Conservation (phyloP, 2,329 filamentous ascomycete genomes). For the Bipolaris zeicola region DNA sequence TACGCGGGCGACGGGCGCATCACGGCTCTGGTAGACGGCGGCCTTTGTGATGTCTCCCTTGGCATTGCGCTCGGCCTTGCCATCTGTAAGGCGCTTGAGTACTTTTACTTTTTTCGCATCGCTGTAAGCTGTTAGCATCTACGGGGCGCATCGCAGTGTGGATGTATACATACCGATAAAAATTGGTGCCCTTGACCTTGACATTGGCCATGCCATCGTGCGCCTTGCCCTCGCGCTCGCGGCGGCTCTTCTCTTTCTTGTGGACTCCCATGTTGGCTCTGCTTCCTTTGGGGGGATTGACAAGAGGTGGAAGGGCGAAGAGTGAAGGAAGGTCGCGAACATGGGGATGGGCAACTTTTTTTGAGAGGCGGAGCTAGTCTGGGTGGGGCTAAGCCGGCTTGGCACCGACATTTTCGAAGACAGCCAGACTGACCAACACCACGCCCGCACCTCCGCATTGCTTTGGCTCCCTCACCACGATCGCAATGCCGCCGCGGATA, state of each 20-base stretch:
- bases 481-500: slow-evolving; percentile 51
- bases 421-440: slow-evolving; percentile 18
- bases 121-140: slow-evolving; percentile 45
- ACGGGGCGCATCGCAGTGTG: not conserved
- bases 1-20: slow-evolving; percentile 81
- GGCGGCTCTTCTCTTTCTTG: slow-evolving; percentile 88
- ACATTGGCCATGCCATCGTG: slow-evolving; percentile 91
- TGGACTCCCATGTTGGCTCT: slow-evolving; percentile 73
- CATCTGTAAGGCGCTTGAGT: slow-evolving; percentile 89
- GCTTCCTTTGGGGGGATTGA: slow-evolving; percentile 5
- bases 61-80: slow-evolving; percentile 80
- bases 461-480: slow-evolving; percentile 6
- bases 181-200: slow-evolving; percentile 95
- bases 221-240: slow-evolving; percentile 81
- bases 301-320: slow-evolving; percentile 22
- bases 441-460: slow-evolving; percentile 23
- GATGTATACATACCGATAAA: slow-evolving; percentile 65
- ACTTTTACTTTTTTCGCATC: slow-evolving; percentile 82
- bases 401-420: slow-evolving; percentile 32
- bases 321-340: slow-evolving; percentile 6
- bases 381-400: slow-evolving; percentile 25
- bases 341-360: slow-evolving; percentile 31
- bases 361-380: slow-evolving; percentile 13
- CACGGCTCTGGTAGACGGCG: slow-evolving; percentile 81
- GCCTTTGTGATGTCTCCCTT: slow-evolving; percentile 83